Evolutionary conservation across 306 rosid genomes (phyloP).

Genomic region (Delonix regia): DNA sequence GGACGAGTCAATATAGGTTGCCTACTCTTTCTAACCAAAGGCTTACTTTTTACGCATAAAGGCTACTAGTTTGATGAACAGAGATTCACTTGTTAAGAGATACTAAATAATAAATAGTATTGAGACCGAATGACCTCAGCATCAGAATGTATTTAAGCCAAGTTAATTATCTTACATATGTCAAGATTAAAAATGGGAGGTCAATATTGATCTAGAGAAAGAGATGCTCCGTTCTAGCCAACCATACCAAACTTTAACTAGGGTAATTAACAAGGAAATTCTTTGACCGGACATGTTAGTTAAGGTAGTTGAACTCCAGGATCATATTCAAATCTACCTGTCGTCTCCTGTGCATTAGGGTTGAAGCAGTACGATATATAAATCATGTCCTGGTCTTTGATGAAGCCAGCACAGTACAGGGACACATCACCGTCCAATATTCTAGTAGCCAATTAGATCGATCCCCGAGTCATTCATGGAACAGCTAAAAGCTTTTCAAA

Average conservation of each 20-base stretch:
- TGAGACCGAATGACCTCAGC: neutral
- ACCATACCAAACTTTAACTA: conserved; percentile 38
- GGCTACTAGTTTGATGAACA: neutral
- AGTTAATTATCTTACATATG: neutral
- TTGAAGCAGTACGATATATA: conserved; percentile 32
- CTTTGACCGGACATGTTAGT: conserved; percentile 33
- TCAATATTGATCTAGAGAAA: neutral
- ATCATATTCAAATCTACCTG: conserved; percentile 40
- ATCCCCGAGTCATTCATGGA: conserved; percentile 43
- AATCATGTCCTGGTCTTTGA: conserved; percentile 20
- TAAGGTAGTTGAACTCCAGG: conserved; percentile 66
- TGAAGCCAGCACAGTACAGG: conserved; percentile 28
- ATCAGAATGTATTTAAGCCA: neutral
- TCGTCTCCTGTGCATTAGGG: neutral
- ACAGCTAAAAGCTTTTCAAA: conserved; percentile 29
- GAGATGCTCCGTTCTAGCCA: conserved; percentile 31
- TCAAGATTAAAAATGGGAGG: too few relatives aligned
- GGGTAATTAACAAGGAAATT: conserved; percentile 5
- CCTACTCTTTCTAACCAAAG: conserved; percentile 47
- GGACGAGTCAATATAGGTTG: conserved; percentile 52
- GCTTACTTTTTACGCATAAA: neutral
- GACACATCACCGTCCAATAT: neutral
- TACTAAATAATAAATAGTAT: neutral
- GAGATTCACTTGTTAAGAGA: neutral
- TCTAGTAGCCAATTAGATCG: neutral